phyloP scores from a whole-genome alignment of 1,139 yeast genomes.

The Pichia sp. region DNA sequence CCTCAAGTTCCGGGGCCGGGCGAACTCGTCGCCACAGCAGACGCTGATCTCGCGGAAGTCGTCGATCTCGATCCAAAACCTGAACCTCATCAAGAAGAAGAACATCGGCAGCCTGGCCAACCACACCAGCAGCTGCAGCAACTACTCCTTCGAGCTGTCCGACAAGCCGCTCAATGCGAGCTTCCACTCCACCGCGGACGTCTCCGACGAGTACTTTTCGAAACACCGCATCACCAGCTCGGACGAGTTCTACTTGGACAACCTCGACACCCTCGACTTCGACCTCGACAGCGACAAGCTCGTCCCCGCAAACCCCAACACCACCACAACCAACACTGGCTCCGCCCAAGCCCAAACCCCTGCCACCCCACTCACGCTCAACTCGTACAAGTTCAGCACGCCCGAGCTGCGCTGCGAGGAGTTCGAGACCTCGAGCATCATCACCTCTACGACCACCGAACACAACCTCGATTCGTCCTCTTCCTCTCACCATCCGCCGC shows the following conservation, averaged over 20 bases:
- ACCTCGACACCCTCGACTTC: neutral
- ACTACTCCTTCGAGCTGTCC: neutral
- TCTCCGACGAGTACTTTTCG: slow-evolving; percentile 3
- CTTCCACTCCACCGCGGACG: neutral
- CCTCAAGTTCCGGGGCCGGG: slow-evolving; percentile 5
- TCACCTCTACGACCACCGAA: neutral
- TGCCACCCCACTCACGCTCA: neutral
- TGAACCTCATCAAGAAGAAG: slow-evolving; percentile 5
- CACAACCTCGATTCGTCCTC: neutral
- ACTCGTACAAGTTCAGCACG: neutral
- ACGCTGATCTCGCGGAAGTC: slow-evolving; percentile 2
- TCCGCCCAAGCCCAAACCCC: neutral
- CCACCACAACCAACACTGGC: neutral
- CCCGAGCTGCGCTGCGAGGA: neutral
- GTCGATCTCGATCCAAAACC: slow-evolving; percentile 1
- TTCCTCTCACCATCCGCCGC: neutral
- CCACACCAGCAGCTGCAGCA: neutral
- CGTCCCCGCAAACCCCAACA: neutral
- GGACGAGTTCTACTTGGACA: slow-evolving; percentile 1
- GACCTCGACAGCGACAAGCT: neutral
- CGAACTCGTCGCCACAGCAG: slow-evolving; percentile 10
- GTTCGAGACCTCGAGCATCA: neutral
- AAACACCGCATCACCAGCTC: neutral
- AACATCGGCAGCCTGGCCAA: neutral
- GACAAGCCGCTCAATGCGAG: neutral